Base-by-base conservation (phyloP, 2,329 filamentous ascomycete species). In the Akanthomyces muscarius region DNA sequence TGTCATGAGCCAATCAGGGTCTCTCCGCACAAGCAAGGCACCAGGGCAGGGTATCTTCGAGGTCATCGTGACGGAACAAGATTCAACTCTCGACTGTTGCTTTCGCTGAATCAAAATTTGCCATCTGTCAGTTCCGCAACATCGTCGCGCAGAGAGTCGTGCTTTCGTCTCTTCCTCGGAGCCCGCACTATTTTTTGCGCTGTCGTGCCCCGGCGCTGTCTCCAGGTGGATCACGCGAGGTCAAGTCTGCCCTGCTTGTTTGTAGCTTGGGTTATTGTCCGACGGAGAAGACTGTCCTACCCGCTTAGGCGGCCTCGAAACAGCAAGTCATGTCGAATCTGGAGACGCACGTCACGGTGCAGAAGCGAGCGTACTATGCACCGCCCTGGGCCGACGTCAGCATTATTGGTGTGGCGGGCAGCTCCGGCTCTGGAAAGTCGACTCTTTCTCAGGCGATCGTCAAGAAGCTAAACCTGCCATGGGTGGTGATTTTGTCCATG, bases 401-500 rank as follows among this genome's bases (percentile, higher is more conserved):
- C 78, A 97, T 99, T 71, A 97, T 99, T 74, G 95, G 92, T 57
- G 89, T 99, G 70, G 94, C 95, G 67, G 95, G 95, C 44, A 95
- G 91, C 76, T 98, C 94, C 33, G 95, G 95, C 48, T 98, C 94
- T 30, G 77, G 94, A 63, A 99, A 99, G 81, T 97, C 94, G 7
- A 97, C 93, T 7, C 80, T 99, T 61, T 93, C 95, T 38, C 86
- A 96, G 73, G 92, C 94, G 67, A 97, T 99, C 69, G 91, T 98
- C 67, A 89, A 86, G 70, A 89, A 90, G 71, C 80, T 99, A 70
- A 97, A 95, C 76, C 80, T 99, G 67, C 95, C 95, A 63, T 99
- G 95, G 94, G 95, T 99, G 65, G 93, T 97, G 56, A 97, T 99
- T 76, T 78, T 99, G 70, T 96, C 93, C 48, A 98, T 99, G 89